Evolutionary conservation across 257 asterid species (phyloP).

Genomic region (Petrea volubilis): DNA sequence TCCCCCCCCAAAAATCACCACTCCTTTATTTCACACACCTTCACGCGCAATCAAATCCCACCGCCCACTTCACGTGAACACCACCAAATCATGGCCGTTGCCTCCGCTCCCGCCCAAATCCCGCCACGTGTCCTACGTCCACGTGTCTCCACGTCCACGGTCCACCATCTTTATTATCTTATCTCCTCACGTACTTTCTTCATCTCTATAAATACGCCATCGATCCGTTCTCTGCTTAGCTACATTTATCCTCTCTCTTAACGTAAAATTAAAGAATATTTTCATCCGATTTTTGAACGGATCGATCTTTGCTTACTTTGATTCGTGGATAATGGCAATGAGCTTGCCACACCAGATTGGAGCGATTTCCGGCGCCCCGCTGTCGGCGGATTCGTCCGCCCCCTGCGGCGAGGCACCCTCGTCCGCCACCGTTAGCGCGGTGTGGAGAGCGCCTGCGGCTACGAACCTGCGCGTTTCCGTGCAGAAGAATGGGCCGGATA

Average conservation of each 20-base stretch:
- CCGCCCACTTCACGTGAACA: slow-evolving; percentile 67
- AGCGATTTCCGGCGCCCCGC: slow-evolving; percentile 60
- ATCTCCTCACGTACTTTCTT: slow-evolving; percentile 22
- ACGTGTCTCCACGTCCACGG: slow-evolving; percentile 45
- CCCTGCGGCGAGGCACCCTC: slow-evolving; percentile 43
- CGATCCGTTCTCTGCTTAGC: background rate
- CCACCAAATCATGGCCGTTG: slow-evolving; percentile 51
- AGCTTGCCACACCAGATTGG: slow-evolving; percentile 84
- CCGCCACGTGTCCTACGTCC: slow-evolving; percentile 49
- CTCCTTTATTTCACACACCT: slow-evolving; percentile 18
- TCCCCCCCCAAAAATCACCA: background rate
- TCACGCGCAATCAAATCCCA: slow-evolving; percentile 47
- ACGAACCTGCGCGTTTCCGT: slow-evolving; percentile 58
- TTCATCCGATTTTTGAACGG: background rate
- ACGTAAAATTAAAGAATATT: background rate
- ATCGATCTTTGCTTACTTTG: background rate
- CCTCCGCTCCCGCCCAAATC: slow-evolving; percentile 18
- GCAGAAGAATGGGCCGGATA: slow-evolving; percentile 33
- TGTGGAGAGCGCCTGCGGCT: slow-evolving; percentile 56
- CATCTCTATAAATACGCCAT: slow-evolving; percentile 28
- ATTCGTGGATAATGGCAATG: slow-evolving; percentile 66
- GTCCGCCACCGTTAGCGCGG: slow-evolving; percentile 51
- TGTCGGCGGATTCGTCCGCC: slow-evolving; percentile 43
- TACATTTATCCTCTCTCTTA: background rate
- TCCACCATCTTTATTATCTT: slow-evolving; percentile 28